phyloP scores from a whole-genome alignment of 2,329 filamentous ascomycete species.

The Fusarium pilosicola region DNA sequence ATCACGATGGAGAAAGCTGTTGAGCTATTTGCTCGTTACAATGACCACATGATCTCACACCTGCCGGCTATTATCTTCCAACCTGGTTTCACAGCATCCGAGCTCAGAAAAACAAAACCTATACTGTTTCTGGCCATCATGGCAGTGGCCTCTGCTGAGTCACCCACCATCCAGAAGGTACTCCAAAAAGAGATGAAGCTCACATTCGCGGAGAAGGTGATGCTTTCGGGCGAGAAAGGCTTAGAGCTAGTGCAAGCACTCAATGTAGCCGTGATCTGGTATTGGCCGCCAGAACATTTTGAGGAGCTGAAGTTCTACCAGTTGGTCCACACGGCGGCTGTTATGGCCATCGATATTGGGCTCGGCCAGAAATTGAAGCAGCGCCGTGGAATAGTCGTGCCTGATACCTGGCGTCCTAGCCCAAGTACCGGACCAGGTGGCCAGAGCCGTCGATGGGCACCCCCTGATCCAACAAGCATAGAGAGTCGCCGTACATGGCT shows the following conservation, averaged over 20 bases:
- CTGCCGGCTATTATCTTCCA: conserved; percentile 72
- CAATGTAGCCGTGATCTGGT: conserved; percentile 82
- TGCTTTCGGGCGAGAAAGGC: conserved; percentile 81
- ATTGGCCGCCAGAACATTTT: conserved; percentile 82
- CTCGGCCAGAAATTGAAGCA: conserved; percentile 62
- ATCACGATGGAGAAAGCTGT: conserved; percentile 65
- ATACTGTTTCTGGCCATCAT: conserved; percentile 77
- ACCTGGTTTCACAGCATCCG: conserved; percentile 60
- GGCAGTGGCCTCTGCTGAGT: conserved; percentile 70
- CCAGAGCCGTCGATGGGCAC: conserved; percentile 47
- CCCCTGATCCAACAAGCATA: conserved; percentile 63
- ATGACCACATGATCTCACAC: conserved; percentile 67
- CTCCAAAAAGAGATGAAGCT: conserved; percentile 77
- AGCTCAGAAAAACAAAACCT: conserved; percentile 69
- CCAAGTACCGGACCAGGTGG: conserved; percentile 36
- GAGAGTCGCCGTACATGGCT: conserved; percentile 69
- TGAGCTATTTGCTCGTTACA: conserved; percentile 68
- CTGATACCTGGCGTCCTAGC: conserved; percentile 47
- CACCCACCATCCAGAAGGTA: conserved; percentile 64
- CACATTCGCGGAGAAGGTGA: conserved; percentile 76
- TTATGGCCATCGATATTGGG: conserved; percentile 86
- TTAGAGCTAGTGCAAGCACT: conserved; percentile 85
- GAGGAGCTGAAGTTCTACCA: conserved; percentile 93
- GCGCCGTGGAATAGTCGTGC: conserved; percentile 33
- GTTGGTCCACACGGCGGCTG: conserved; percentile 80